Base-by-base conservation (phyloP, 495 filamentous ascomycete genomes). In the Neurospora pannonica region DNA sequence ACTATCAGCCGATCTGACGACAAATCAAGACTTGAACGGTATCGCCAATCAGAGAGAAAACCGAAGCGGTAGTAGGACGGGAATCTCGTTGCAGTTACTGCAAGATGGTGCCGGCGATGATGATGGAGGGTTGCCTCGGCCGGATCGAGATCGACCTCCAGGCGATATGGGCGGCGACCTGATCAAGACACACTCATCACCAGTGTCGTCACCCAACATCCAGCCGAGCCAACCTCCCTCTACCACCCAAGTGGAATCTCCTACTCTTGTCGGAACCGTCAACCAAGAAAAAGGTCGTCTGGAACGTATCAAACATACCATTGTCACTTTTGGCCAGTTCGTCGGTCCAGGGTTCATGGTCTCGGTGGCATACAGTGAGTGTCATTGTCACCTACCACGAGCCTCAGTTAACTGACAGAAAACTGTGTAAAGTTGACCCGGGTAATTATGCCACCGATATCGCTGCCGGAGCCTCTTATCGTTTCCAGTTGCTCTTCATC, bases 391-490 rank as follows among this genome's bases (percentile, higher is more conserved):
- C 36, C 60, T 69, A 24, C 34, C 42, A 78, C 80, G 21, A 74
- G 76, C 15, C 89, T 71, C 37, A 13, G 13, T 28, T 36, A 2
- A 36, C 28, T 70, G 21, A 71, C 60, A n/a, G 6, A 73, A 28
- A 6, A 70, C 54, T 3, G 24, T 17, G 24, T 31, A 0, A 91
- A 83, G 93, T 95, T 76, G 92, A 95, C 75, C 92, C 92, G 9
- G 92, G 92, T 71, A 97, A 97, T 81, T 95, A 95, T 81, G 88
- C 93, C 5, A 95, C 93, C 38, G 93, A 94, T 82, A 91, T 94
- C 71, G 88, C 92, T 39, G 93, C 91, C 48, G 91, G 91, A 74
- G 89, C 90, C 39, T 81, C 86, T 17, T 91, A 86, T 74, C 85
- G 85, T 72, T 93, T 90, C 77, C 88, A 87, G 37, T 85, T 95